These are phyloP conservation scores for Spathaspora sp. DNA, from an alignment of 1,139 yeast species.

Conservation along the genomic window DNA sequence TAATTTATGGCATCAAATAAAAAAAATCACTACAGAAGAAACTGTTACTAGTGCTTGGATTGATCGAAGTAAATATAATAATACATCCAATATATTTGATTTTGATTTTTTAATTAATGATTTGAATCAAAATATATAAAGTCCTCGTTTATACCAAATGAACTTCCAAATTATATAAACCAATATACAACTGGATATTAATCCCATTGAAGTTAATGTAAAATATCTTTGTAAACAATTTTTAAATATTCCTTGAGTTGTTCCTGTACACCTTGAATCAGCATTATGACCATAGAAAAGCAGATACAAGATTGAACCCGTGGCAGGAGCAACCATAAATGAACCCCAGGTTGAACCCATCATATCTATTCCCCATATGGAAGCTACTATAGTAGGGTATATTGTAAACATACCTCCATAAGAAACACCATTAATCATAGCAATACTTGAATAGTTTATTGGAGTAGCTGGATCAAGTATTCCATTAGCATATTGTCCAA, in stretches of 20 bases:
- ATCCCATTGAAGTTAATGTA: conserved; percentile 29
- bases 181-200: conserved; percentile 30
- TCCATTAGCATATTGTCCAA: conserved; percentile 33
- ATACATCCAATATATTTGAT: neutral
- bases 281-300: conserved; percentile 66
- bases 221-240: conserved; percentile 26
- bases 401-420: conserved; percentile 87
- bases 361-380: conserved; percentile 86
- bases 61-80: conserved; percentile 2
- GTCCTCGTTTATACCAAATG: conserved; percentile 35
- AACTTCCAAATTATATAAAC: conserved; percentile 34
- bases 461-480: conserved; percentile 1
- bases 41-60: conserved; percentile 10
- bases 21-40: conserved; percentile 7
- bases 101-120: conserved; percentile 4
- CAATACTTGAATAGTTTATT: conserved; percentile 20
- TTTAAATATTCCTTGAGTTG: conserved; percentile 3
- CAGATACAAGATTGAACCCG: conserved; percentile 75
- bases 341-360: conserved; percentile 95
- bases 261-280: conserved; percentile 32
- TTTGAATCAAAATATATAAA: conserved; percentile 17
- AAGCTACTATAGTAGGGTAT: conserved; percentile 78
- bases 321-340: conserved; percentile 87
- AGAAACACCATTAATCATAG: conserved; percentile 62
- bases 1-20: conserved; percentile 10